Base-by-base conservation (phyloP, 2,329 filamentous ascomycete species). In the Trichoderma citrinoviride region DNA sequence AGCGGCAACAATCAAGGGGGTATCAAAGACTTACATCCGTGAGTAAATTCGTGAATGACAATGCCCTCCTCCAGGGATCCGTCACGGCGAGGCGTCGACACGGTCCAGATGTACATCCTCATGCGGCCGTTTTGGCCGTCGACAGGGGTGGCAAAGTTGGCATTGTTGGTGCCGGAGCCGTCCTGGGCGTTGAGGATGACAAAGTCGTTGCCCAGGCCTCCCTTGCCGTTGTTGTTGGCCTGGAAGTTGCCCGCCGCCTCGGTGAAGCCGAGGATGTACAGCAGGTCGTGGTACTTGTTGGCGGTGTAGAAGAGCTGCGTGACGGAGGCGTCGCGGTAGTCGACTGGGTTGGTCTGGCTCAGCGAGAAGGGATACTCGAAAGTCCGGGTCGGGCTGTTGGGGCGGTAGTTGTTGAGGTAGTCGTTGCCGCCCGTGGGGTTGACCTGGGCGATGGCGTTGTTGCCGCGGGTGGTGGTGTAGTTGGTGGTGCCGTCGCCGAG, bases 181-280 rank as follows among this genome's bases (percentile, higher is more conserved):
- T 87, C 85, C 69, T 88, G 85, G 0, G 83, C 74, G 67, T 85
- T 85, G 44, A 86, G 76, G 64, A 84, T 84, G 43, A 85, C 82
- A 50, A 78, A 79, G 68, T 87, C 85, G 57, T 75, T 76, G 14
- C 79, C 84, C 5, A 67, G 49, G 19, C 85, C 85, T 3, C 85
- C 85, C 46, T 77, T 72, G 50, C 79, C 81, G 66, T 83, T 80
- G 77, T 87, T 87, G 76, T 85, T 82, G 60, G 74, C 70, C 74
- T 87, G 80, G 73, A 87, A 88, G 74, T 88, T 88, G 6, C 85
- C 85, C 1, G 85, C 84, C 1, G 68, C 72, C 73, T 87, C 85
- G 41, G 77, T 83, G 73, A 87, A 87, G 5, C 85, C 85, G 0
- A 87, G 80, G 6, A 76, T 71, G 68, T 87, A 82, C 10, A 87